A percentile compares a stretch with the other conserved stretches of the same genome.
Conservation (phyloP, 768 basidiomycete species). For the Lanmaoa pseudosensibilis region DNA sequence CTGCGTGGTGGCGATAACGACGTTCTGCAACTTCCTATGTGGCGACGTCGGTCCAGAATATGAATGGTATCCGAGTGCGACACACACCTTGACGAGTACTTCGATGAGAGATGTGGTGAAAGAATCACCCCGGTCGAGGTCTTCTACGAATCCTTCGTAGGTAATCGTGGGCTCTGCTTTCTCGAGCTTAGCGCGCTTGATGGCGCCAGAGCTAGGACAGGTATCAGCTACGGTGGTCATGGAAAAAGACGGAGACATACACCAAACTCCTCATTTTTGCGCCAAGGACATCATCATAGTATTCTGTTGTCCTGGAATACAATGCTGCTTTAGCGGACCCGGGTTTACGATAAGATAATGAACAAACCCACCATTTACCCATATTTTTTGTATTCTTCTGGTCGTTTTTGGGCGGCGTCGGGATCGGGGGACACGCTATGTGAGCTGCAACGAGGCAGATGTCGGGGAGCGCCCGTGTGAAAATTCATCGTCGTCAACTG, state of each 20-base stretch:
- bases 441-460: conserved; percentile 28
- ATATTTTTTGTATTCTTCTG: conserved; percentile 37
- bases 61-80: not conserved
- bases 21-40: conserved; percentile 76
- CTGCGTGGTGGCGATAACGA: conserved; percentile 48
- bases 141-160: conserved; percentile 75
- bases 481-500: conserved; percentile 17
- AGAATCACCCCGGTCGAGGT: conserved; percentile 75
- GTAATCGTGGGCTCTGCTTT: conserved; percentile 61
- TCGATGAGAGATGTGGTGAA: conserved; percentile 77
- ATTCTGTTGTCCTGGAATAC: conserved; percentile 60
- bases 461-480: conserved; percentile 24
- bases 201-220: conserved; percentile 62
- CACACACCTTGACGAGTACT: conserved; percentile 71
- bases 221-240: not conserved
- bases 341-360: not conserved
- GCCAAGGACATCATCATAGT: conserved; percentile 70
- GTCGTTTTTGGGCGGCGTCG: conserved; percentile 9
- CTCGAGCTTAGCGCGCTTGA: conserved; percentile 67
- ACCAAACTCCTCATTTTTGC: conserved; percentile 76
- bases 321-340: not conserved
- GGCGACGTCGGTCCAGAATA: conserved; percentile 1
- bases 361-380: conserved; percentile 69
- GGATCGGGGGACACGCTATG: not conserved
- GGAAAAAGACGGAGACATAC: conserved; percentile 44